Conservation (phyloP, 441 rosid genomes). For the Isatis lusitanica region DNA sequence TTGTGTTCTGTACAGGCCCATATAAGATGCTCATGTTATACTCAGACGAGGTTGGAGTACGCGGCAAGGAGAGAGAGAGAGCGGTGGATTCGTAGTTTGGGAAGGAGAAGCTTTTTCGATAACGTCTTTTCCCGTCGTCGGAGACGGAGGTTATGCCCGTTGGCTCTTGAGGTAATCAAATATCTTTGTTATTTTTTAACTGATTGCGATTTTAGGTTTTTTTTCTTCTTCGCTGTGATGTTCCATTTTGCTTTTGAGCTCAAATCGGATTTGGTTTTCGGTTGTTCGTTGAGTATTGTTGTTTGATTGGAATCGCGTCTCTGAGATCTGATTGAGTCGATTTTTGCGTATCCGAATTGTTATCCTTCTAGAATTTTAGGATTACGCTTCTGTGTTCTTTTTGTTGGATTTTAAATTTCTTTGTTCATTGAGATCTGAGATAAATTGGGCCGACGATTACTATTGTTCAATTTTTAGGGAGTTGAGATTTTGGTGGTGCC, state of each 20-base stretch:
- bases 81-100: constrained; percentile 17
- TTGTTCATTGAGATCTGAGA: not conserved
- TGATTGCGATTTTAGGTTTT: not conserved
- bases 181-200: not conserved
- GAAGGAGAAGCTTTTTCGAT: constrained; percentile 57
- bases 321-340: not conserved
- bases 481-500: not conserved
- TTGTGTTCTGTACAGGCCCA: not conserved
- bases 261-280: constrained; percentile 23
- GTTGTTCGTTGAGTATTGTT: not conserved
- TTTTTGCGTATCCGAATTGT: not conserved
- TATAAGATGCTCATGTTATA: not conserved
- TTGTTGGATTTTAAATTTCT: constrained; percentile 1
- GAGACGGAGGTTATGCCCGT: constrained; percentile 85
- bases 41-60: not conserved
- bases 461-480: not conserved
- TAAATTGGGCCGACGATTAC: not conserved
- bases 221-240: not conserved
- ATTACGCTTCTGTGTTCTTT: not conserved
- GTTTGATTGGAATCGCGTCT: constrained; percentile 11
- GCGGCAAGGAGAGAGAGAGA: constrained; percentile 22
- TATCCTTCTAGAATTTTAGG: not conserved
- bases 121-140: constrained; percentile 60
- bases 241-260: not conserved
- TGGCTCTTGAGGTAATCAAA: constrained; percentile 55